Conservation (phyloP, 2,329 filamentous ascomycete species). For the Trichoderma oligosporum region DNA sequence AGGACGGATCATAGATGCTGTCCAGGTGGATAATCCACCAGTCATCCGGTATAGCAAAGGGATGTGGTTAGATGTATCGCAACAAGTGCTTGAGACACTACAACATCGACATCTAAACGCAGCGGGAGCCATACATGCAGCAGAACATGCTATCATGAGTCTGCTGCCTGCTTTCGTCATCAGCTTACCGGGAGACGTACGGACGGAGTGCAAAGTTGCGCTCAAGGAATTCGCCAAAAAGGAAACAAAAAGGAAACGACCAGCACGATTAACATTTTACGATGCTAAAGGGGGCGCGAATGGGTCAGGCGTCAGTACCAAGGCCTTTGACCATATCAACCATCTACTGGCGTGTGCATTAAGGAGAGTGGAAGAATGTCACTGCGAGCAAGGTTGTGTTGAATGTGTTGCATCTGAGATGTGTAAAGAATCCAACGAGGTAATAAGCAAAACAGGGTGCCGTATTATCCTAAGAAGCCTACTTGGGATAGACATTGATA, state of each 20-base stretch:
- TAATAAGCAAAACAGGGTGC: constrained; percentile 89
- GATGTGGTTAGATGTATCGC: constrained; percentile 93
- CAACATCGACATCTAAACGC: constrained; percentile 69
- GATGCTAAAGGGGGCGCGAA: constrained; percentile 84
- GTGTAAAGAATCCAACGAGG: constrained; percentile 82
- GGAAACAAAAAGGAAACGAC: constrained; percentile 71
- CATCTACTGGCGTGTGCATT: constrained; percentile 72
- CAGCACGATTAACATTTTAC: constrained; percentile 87
- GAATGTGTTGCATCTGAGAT: constrained; percentile 85
- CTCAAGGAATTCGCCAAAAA: constrained; percentile 79
- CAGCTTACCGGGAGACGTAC: constrained; percentile 82
- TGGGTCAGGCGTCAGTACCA: constrained; percentile 82
- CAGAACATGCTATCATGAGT: constrained; percentile 84
- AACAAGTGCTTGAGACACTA: constrained; percentile 72
- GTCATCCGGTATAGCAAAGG: constrained; percentile 81
- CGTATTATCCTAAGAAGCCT: constrained; percentile 75
- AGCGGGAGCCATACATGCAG: constrained; percentile 87
- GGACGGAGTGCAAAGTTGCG: constrained; percentile 88
- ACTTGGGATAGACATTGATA: constrained; percentile 71
- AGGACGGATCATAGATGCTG: constrained; percentile 81
- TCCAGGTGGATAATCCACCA: constrained; percentile 89
- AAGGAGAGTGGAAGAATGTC: constrained; percentile 69
- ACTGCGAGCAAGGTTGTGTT: constrained; percentile 75
- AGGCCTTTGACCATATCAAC: constrained; percentile 91
- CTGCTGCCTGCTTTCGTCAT: constrained; percentile 90